Conservation (phyloP, 768 basidiomycete species). For the Lentinula edodes region DNA sequence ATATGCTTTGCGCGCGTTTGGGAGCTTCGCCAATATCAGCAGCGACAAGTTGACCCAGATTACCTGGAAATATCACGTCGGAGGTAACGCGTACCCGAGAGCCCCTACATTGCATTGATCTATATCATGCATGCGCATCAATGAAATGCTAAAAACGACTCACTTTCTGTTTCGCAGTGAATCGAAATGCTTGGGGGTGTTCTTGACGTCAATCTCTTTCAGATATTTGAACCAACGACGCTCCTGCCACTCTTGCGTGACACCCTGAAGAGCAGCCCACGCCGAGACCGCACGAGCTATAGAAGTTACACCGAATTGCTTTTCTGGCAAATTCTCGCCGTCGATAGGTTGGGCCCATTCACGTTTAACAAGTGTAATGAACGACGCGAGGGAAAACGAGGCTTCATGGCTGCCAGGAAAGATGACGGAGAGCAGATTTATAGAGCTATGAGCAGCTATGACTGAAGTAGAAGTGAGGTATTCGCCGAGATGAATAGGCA, state of each 20-base stretch:
- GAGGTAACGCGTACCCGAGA: conserved; percentile 72
- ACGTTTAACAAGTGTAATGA: conserved; percentile 72
- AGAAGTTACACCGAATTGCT: conserved; percentile 57
- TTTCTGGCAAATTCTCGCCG: conserved; percentile 49
- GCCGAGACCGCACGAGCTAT: conserved; percentile 67
- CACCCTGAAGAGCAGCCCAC: conserved; percentile 77
- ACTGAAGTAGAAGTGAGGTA: conserved; percentile 73
- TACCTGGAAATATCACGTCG: conserved; percentile 63
- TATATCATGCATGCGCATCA: neutral
- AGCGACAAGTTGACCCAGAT: conserved; percentile 67
- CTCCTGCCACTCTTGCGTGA: conserved; percentile 80
- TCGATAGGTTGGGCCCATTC: conserved; percentile 62
- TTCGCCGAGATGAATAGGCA: conserved; percentile 71
- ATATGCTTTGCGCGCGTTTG: conserved; percentile 24
- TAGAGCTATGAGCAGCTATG: conserved; percentile 67
- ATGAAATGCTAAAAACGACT: neutral
- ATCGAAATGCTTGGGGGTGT: conserved; percentile 26
- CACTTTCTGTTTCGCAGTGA: conserved; percentile 30
- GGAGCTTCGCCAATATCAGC: conserved; percentile 74
- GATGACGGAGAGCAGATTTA: conserved; percentile 66
- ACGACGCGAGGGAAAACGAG: conserved; percentile 75
- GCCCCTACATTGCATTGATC: conserved; percentile 19
- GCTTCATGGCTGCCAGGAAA: conserved; percentile 76
- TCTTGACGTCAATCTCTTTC: conserved; percentile 60
- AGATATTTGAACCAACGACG: conserved; percentile 60